Evolutionary conservation across 164 flowering plant genomes (phyloP), one percentile per base, ranked within the genome.

Genomic region (Litsea cubeba): DNA sequence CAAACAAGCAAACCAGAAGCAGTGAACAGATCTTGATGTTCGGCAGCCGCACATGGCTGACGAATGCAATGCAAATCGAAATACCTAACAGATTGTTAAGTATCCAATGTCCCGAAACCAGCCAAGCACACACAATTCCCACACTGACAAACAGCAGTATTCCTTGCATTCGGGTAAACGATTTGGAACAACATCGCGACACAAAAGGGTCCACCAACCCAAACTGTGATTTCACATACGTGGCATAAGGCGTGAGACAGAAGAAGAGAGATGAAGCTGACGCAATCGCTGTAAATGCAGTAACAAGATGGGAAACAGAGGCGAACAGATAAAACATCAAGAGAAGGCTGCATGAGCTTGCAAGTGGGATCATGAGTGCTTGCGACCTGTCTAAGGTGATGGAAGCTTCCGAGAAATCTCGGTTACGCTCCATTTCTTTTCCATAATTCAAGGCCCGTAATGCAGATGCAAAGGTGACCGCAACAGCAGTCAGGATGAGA

Each of bases 1-100:
- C 83, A 68, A 95, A 93, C 85, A 93, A 76, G 79, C 97, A 95
- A 51, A 79, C 83, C n/a, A 95, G 92, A 17, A 95, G 98, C 89
- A 95, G 81, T 3, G 97, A 88, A 79, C 99, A 95, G 54, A 93
- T 83, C 84, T 91, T 95, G 79, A 95, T 89, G 86, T 95, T 95
- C 40, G 96, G 98, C 50, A 95, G 90, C 57, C 99, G 90, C 20
- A 95, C 94, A 80, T 95, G 99, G 81, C 99, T 92, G 58, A 95
- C 98, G 83, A 93, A 95, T 58, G 97, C 95, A 70, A 95, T 78
- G 65, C 98, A 93, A 32, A 95, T 90, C 3, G 98, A 88, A 69
- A 95, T 88, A 1, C 98, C 98, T 82, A 93, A 81, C 77, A 95
- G 25, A 79, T 93, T 93, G 84, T 92, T 95, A 79, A 95, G 81